Evolutionary conservation across 2,329 filamentous ascomycete species (phyloP), one percentile per base, ranked within the genome.

Genomic region (Hymenoscyphus fructigenus): DNA sequence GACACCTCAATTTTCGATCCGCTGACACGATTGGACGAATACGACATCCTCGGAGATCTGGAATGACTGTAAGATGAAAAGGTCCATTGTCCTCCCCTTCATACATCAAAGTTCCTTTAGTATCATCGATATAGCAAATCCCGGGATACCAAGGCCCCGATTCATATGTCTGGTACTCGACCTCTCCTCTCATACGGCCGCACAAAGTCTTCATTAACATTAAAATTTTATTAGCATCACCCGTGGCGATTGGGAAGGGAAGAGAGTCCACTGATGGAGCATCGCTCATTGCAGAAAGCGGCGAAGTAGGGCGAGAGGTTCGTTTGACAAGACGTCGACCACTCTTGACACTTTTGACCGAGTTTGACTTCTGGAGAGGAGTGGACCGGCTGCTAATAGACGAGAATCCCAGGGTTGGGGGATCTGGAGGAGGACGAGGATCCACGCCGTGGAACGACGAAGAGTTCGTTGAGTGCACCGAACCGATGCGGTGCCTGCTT

Each of bases 51-150:
- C 91, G 84, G 55, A 95, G 80, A 71, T 94, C 90, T 2, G 86
- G 81, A n/a, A 94, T 82, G 17, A 95, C 79, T 5, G 87, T 84
- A 29, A 85, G 81, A 73, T 91, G 86, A 66, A 88, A 88, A 2
- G 84, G 84, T 5, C 84, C 85, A 69, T 84, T 85, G 63, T 88
- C 88, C 65, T 88, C 88, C 2, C 88, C 84, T 75, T 93, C 89
- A 72, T 90, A 91, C 80, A 93, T 88, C 67, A 95, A 78, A 69
- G 87, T 88, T 2, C 90, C 91, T 65, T 85, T 86, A 57, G 91
- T 88, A 65, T 92, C 89, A 67, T 93, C 89, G 67, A 95, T 91
- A 73, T 88, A 92, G 74, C 89, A 91, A 67, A 89, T 85, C n/a
- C 91, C 91, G 38, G 82, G 77, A 64, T 84, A 82, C 91, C 91